These are phyloP conservation scores for Ganoderma sinense DNA, from an alignment of 1,284 basidiomycete species.

Conservation along the genomic window DNA sequence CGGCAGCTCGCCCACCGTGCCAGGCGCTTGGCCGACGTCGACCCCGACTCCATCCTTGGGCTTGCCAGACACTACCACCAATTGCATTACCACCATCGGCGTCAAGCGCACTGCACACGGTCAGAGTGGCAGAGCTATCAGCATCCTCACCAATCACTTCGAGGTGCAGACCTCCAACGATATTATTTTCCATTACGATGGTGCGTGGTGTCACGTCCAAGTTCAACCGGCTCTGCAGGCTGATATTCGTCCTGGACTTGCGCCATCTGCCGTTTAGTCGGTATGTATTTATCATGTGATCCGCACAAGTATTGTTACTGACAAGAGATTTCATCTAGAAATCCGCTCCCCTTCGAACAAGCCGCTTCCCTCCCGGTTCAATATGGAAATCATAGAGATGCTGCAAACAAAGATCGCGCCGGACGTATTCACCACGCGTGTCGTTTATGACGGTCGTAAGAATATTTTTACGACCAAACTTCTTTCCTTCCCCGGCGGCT, in stretches of 20 bases:
- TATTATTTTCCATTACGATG: conserved; percentile 78
- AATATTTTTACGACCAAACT: conserved; percentile 70
- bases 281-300: conserved; percentile 47
- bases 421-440: conserved; percentile 66
- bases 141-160: conserved; percentile 74
- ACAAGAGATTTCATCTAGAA: conserved; percentile 44
- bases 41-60: neutral
- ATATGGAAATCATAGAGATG: conserved; percentile 70
- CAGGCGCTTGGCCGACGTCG: neutral
- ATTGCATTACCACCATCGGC: conserved; percentile 60
- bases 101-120: conserved; percentile 72
- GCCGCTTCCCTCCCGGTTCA: conserved; percentile 67
- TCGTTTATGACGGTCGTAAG: conserved; percentile 82
- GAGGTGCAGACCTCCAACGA: conserved; percentile 61
- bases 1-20: neutral
- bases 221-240: neutral
- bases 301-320: neutral
- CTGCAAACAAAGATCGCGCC: conserved; percentile 65
- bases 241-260: neutral
- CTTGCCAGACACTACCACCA: conserved; percentile 29
- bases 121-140: conserved; percentile 55
- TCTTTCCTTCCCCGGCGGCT: conserved; percentile 57
- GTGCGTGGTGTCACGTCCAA: conserved; percentile 46
- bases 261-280: conserved; percentile 50
- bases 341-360: conserved; percentile 68